Conservation (phyloP, 2,329 filamentous ascomycete genomes). For the Colletotrichum melonis region DNA sequence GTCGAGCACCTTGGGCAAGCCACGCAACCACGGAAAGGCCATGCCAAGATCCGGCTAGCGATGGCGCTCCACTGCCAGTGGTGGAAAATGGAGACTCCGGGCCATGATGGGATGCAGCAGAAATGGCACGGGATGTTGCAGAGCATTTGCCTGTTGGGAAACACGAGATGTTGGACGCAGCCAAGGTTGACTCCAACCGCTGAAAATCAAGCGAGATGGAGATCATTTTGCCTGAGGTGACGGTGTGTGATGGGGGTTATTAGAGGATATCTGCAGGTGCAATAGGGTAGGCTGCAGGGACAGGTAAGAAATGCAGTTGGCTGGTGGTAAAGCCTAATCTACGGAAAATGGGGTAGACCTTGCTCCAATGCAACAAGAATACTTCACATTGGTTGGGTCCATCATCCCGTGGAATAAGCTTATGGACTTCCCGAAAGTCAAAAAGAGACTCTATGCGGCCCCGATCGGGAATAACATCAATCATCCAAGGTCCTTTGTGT, state of each 20-base stretch:
- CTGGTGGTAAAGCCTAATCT: too few relatives aligned
- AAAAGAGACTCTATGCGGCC: not conserved
- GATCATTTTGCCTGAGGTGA: not conserved
- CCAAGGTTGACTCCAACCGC: not conserved
- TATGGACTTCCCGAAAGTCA: conserved; percentile 8
- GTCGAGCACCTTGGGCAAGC: conserved; percentile 14
- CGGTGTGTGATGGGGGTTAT: not conserved
- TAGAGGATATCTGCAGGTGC: not conserved
- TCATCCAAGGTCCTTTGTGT: not conserved
- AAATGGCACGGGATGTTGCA: not conserved
- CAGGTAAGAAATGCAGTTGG: not conserved
- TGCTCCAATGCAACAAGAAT: not conserved
- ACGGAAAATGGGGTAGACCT: not conserved
- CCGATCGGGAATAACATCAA: not conserved
- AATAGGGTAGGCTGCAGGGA: not conserved
- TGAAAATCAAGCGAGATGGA: conserved; percentile 1
- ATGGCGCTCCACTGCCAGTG: not conserved
- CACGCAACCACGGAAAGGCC: not conserved
- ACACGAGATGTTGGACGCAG: not conserved
- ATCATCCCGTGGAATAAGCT: conserved; percentile 1
- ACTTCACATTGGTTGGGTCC: not conserved
- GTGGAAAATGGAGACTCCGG: conserved; percentile 24
- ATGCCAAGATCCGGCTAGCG: conserved; percentile 22
- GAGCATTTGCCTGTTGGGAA: not conserved
- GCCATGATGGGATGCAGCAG: not conserved